Base-by-base conservation (phyloP, 2,329 filamentous ascomycete genomes). In the Penicillium brasilianum region DNA sequence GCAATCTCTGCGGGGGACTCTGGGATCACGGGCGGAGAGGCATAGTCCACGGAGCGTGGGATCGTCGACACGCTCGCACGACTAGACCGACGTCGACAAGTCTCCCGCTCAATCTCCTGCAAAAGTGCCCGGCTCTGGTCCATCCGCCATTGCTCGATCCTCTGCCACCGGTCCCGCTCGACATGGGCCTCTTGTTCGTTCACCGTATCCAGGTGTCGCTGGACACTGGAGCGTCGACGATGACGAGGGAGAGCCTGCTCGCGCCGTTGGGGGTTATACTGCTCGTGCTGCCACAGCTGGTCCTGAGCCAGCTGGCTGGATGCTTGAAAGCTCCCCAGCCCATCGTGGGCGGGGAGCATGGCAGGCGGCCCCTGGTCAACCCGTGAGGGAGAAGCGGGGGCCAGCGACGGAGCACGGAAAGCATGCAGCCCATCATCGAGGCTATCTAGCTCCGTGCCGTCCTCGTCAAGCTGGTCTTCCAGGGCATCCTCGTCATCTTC, bases 381-480 rank as follows among this genome's bases (percentile, higher is more conserved):
- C 63, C 77, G 77, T 64, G 78, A 74, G 60, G 81, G 69, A 69
- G 78, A 58, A 65, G 77, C 68, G 52, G 76, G 69, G 66, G 77
- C 69, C 70, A 84, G 30, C 74, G 80, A 82, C 16, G 85, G 82
- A 48, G 92, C 88, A 55, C 92, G 87, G 73, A 97, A 97, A 46
- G 93, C 93, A 66, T 93, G 90, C 1, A 98, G 83, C 57, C 96
- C 93, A 72, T 94, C 93, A 74, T 98, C 94, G 43, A 98, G 83
- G 73, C 93, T 97, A 75, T 99, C 95, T 48, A 98, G 83, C 74
- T 98, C 94, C 60, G 92, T 90, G 8, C 81, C 81, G 28, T 84
- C 81, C 60, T 83, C 81, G 41, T 83, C 78, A 10, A 76, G 55
- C 14, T 68, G 68, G 63, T 92, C 90, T 32, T 91, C 90, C 30